Evolutionary conservation across 306 rosid species (phyloP), one percentile per base, ranked within the genome.

Genomic region (Fagus sylvatica): DNA sequence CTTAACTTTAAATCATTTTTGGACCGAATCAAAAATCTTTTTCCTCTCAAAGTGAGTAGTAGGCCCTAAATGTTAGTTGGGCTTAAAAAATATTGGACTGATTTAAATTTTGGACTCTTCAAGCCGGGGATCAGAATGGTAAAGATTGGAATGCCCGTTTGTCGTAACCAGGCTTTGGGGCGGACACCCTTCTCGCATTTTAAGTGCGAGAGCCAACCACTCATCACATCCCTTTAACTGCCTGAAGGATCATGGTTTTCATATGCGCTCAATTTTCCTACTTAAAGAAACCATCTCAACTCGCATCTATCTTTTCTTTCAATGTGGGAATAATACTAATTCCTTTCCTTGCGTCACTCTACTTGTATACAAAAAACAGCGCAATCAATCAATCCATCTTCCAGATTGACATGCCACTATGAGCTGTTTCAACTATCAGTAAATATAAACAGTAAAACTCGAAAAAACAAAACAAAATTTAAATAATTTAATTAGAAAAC

Each of bases 151-250:
- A 86, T 77, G 91, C 77, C 97, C 92, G 40, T 2, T 17, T 80
- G 96, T 93, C 98, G 97, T 89, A 93, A 93, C 97, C 86, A 91
- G 97, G 93, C 91, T 49, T 80, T 43, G 71, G 96, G 83, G 87
- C 69, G 61, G 87, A 77, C 96, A 87, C 94, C 84, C 96, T 51
- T 40, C 96, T 83, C 89, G 79, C 91, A 87, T 37, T 0, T 37
- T 16, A 0, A 0, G 0, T 0, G 89, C 91, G 79, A 85, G 81
- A 46, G 2, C 4, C 28, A 1, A 84, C 98, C 97, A 81, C 97
- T 91, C 91, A 70, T 91, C 97, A 90, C 15, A 40, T 91, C 97
- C 90, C 98, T 7, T 49, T 85, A 2, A 53, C 96, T 89, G 94
- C 96, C 94, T 89, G 97, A 93, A 90, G 98, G 94, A 93, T 91